Base-by-base conservation (phyloP, 176 grass and related monocot species). In the Tuctoria greenei region DNA sequence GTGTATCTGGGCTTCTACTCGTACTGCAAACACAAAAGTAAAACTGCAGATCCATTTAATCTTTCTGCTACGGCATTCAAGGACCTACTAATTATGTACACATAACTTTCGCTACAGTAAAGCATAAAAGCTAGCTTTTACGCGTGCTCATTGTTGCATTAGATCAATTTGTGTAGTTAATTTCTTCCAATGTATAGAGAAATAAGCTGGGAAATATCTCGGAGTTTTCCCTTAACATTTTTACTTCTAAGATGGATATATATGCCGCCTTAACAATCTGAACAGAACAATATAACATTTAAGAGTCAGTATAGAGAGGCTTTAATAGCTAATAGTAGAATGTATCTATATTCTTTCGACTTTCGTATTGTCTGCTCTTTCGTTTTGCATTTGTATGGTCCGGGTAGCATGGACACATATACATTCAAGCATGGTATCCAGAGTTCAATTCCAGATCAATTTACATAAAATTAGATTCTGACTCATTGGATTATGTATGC, bases 1-100 rank as follows among this genome's bases (percentile, higher is more conserved):
- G 31, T 44, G 28, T 56, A 56, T 47, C 56, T 57, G 46, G 38
- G 55, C 36, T 75, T 64, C 64, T 71, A 71, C 46, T 46, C 51
- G 64, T 74, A 69, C 63, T 57, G 62, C 37, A 31, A 57, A 64
- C 37, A 39, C 25, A 27, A 24, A 59, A 27, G 52, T n/a, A 3
- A 21, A 23, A 55, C 51, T 36, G 67, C 64, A 81, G 61, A 75
- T 40, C 24, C 83, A 11, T 80, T 74, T 25, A 68, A 69, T 76
- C 60, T 37, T 69, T 38, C 78, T 81, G 56, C 78, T 81, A 71
- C 37, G 38, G 16, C 78, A 65, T 73, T 35, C 64, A 64, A 37
- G 43, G 63, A 28, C 58, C 46, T 73, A 40, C 38, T 11, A 61
- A 69, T n/a, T 54, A 43, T 64, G 2, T 28, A 10, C 40, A 25